These are phyloP conservation scores for Grosmannia huntii DNA, from an alignment of 2,329 filamentous ascomycete genomes.

Conservation along the genomic window DNA sequence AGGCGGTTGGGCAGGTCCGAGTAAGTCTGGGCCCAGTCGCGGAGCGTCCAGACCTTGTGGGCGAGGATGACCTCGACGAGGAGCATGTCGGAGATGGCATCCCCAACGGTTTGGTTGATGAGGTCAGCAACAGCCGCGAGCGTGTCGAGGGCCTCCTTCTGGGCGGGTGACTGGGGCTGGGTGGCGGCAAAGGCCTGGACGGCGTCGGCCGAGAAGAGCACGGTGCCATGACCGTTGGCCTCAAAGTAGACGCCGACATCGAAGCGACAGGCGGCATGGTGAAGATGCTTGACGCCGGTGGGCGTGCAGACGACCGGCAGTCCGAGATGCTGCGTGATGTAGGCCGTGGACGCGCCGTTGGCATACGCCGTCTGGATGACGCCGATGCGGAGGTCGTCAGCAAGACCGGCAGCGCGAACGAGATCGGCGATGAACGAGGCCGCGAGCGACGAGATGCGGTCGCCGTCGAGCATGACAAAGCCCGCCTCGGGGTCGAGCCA, in stretches of 20 bases:
- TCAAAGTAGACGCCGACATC: slow-evolving; percentile 98
- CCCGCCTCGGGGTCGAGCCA: slow-evolving; percentile 69
- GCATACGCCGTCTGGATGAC: slow-evolving; percentile 97
- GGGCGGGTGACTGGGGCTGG: slow-evolving; percentile 78
- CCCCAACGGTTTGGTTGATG: slow-evolving; percentile 96
- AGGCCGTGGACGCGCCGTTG: slow-evolving; percentile 87
- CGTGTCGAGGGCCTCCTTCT: slow-evolving; percentile 78
- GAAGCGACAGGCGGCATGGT: slow-evolving; percentile 90
- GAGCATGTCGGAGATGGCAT: slow-evolving; percentile 90
- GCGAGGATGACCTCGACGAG: slow-evolving; percentile 93
- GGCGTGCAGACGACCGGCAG: slow-evolving; percentile 87
- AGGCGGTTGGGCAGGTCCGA: slow-evolving; percentile 88
- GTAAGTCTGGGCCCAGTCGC: slow-evolving; percentile 89
- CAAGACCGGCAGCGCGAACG: slow-evolving; percentile 64
- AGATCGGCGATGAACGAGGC: slow-evolving; percentile 93
- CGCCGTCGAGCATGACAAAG: slow-evolving; percentile 89
- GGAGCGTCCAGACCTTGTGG: slow-evolving; percentile 81
- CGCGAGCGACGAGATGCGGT: slow-evolving; percentile 89
- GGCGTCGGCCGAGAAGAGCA: slow-evolving; percentile 82
- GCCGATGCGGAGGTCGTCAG: slow-evolving; percentile 73
- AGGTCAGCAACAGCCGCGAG: slow-evolving; percentile 74
- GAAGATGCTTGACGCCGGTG: slow-evolving; percentile 93
- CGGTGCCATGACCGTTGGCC: slow-evolving; percentile 93
- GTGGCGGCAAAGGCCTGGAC: slow-evolving; percentile 65
- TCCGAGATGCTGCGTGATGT: slow-evolving; percentile 76